These are phyloP conservation scores for Gynandropsis gynandra DNA, from an alignment of 345 rosid genomes.

Conservation along the genomic window DNA sequence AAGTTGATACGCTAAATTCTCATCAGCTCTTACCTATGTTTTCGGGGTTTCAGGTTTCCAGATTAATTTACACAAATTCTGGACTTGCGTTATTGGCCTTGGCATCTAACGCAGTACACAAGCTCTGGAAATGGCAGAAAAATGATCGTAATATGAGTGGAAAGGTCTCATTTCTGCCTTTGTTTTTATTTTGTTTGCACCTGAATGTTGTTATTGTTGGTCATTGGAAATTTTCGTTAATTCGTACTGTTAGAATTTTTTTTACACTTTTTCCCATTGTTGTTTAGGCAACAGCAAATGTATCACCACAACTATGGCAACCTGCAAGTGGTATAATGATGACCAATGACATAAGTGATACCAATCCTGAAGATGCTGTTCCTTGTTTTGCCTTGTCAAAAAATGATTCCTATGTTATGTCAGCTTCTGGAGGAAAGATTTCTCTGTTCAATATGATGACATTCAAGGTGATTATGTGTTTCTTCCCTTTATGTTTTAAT, in stretches of 20 bases:
- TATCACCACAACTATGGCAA: conserved; percentile 65
- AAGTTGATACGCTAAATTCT: too few relatives aligned
- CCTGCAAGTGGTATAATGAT: conserved; percentile 58
- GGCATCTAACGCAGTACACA: conserved; percentile 87
- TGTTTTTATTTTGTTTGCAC: neutral
- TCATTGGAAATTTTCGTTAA: too few relatives aligned
- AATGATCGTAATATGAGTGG: conserved; percentile 72
- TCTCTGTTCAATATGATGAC: conserved; percentile 65
- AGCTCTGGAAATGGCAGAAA: conserved; percentile 97
- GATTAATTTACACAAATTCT: conserved; percentile 91
- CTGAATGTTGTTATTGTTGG: too few relatives aligned
- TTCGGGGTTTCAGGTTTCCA: conserved; percentile 79
- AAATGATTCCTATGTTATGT: conserved; percentile 63
- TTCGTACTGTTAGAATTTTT: too few relatives aligned
- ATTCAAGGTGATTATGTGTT: conserved; percentile 46
- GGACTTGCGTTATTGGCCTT: conserved; percentile 90
- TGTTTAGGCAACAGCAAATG: conserved; percentile 61
- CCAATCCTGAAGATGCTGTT: conserved; percentile 71
- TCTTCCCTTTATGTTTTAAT: conserved; percentile 3
- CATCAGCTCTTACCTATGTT: too few relatives aligned
- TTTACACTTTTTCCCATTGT: too few relatives aligned
- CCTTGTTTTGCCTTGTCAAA: conserved; percentile 75
- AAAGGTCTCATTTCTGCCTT: conserved; percentile 44
- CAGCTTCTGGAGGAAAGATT: conserved; percentile 78
- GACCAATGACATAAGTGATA: conserved; percentile 58